Conservation (phyloP, 805 yeast genomes). For the Pichia deserticola region DNA sequence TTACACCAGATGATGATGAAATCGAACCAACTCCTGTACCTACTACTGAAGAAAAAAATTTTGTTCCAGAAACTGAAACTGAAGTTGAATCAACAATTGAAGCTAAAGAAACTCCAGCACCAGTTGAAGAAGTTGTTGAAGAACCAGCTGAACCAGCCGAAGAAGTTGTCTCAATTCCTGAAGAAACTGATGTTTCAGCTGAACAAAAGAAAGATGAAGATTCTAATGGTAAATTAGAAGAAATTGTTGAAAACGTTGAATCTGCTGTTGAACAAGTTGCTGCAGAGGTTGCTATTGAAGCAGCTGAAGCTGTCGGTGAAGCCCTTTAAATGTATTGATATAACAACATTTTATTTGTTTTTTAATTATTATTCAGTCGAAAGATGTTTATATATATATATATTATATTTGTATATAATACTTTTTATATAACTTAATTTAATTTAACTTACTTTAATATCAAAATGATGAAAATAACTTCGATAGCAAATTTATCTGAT, state of each 20-base stretch:
- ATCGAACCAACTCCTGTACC: slow-evolving; percentile 6
- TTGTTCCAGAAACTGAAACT: slow-evolving; percentile 1
- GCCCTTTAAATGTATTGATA: not conserved
- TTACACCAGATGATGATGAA: slow-evolving; percentile 5
- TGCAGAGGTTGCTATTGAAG: slow-evolving; percentile 7
- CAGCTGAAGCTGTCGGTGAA: slow-evolving; percentile 10
- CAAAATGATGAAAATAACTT: too few species aligned
- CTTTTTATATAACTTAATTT: too few species aligned
- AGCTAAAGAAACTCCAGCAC: not conserved
- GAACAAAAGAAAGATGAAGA: not conserved
- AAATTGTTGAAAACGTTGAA: slow-evolving; percentile 1
- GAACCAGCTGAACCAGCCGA: slow-evolving; percentile 11
- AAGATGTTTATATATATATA: too few species aligned
- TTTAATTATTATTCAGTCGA: too few species aligned
- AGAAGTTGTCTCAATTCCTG: not conserved
- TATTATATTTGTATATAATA: too few species aligned
- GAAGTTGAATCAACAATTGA: not conserved
- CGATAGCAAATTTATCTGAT: too few species aligned
- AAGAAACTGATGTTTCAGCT: not conserved
- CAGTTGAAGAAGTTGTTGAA: slow-evolving; percentile 2
- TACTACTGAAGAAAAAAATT: not conserved
- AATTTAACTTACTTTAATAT: too few species aligned
- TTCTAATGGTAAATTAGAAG: not conserved
- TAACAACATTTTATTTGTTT: not conserved
- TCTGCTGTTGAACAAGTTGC: slow-evolving; percentile 1